A percentile compares a stretch with the other conserved stretches of the same genome.
Conservation (phyloP, 257 asterid genomes). For the Jasminum sambac region DNA sequence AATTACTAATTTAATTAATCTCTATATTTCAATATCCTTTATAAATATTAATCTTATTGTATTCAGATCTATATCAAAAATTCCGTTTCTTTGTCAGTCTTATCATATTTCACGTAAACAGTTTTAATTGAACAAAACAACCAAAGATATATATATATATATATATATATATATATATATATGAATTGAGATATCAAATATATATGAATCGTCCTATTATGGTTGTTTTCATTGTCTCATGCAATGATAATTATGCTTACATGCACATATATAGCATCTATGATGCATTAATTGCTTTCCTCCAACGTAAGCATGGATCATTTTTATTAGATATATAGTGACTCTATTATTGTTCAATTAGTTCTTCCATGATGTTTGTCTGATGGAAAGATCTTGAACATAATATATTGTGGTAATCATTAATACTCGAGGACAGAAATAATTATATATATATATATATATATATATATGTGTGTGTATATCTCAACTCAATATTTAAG, state of each 20-base stretch:
- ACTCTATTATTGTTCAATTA: background rate
- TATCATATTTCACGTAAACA: too few relatives aligned
- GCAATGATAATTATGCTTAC: background rate
- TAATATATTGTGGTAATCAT: background rate
- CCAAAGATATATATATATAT: too few relatives aligned
- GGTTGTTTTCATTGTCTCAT: background rate
- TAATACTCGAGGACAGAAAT: background rate
- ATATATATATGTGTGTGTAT: too few relatives aligned
- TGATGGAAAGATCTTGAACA: background rate
- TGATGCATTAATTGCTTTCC: slow-evolving; percentile 52
- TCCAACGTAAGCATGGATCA: slow-evolving; percentile 35
- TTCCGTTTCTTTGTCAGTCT: too few relatives aligned
- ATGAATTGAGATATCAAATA: too few relatives aligned
- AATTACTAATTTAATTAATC: too few relatives aligned
- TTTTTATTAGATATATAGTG: background rate
- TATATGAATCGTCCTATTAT: background rate
- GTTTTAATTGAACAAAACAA: too few relatives aligned
- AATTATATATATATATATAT: background rate
- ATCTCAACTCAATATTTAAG: background rate
- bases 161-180: too few relatives aligned
- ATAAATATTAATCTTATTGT: too few relatives aligned
- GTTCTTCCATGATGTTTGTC: background rate
- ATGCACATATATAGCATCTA: slow-evolving; percentile 23
- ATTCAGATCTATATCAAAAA: too few relatives aligned
- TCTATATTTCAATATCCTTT: too few relatives aligned